A percentile compares a stretch with the other conserved stretches of the same genome.
Conservation (phyloP, 2,329 filamentous ascomycete species). For the Verticillium nonalfalfae region DNA sequence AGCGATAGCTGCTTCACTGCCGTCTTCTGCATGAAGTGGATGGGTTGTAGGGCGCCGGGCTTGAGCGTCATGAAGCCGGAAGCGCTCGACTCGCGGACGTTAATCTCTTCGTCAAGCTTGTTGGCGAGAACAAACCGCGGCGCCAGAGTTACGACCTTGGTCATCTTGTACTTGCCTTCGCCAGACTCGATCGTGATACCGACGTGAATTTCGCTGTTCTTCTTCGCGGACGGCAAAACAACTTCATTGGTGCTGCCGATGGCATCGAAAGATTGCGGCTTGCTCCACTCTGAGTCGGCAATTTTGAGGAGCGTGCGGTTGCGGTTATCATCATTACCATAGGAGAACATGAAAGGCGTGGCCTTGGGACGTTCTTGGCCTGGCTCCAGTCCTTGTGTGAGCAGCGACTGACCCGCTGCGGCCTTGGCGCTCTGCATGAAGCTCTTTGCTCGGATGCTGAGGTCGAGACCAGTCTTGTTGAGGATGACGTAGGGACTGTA, state of each 20-base stretch:
- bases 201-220: constrained; percentile 78
- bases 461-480: constrained; percentile 88
- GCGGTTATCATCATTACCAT: constrained; percentile 77
- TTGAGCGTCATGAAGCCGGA: constrained; percentile 76
- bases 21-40: constrained; percentile 83
- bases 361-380: constrained; percentile 61
- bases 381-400: constrained; percentile 32
- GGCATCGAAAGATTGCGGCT: constrained; percentile 94
- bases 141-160: constrained; percentile 87
- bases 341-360: constrained; percentile 94
- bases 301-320: constrained; percentile 87
- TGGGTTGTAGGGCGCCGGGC: constrained; percentile 71
- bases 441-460: constrained; percentile 83
- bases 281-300: constrained; percentile 91
- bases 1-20: constrained; percentile 84
- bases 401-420: constrained; percentile 72
- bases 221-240: constrained; percentile 65
- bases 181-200: constrained; percentile 86
- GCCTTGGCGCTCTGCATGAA: constrained; percentile 78
- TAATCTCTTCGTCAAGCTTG: constrained; percentile 80
- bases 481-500: constrained; percentile 93
- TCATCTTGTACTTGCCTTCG: constrained; percentile 96
- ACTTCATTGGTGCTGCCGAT: constrained; percentile 91
- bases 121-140: constrained; percentile 94
- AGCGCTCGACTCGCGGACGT: constrained; percentile 87